These are phyloP conservation scores for Ambrosia trifida DNA, from an alignment of 129 eudicot genomes.

Conservation along the genomic window DNA sequence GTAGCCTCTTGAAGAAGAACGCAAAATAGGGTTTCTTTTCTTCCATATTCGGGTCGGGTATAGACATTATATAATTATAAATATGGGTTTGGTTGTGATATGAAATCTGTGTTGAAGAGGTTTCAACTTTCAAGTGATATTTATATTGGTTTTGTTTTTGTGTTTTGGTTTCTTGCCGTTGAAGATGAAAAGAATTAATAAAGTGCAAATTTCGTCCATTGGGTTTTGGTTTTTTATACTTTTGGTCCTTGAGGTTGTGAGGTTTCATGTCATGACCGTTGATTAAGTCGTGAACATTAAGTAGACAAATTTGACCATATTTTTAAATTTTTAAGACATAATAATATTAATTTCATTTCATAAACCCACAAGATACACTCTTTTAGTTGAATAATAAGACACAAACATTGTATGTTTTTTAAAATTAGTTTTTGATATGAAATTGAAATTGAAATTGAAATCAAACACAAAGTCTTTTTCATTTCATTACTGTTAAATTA, in stretches of 20 bases:
- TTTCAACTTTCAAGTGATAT: not conserved
- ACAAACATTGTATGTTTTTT: too few relatives aligned
- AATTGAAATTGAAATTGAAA: too few relatives aligned
- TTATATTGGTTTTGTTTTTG: slow-evolving; percentile 19
- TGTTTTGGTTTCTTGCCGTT: slow-evolving; percentile 7
- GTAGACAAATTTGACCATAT: slow-evolving; percentile 4
- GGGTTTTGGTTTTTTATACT: slow-evolving; percentile 8
- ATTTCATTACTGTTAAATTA: too few relatives aligned
- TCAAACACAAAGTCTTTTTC: too few relatives aligned
- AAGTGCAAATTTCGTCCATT: slow-evolving; percentile 2
- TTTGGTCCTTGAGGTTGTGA: slow-evolving; percentile 16
- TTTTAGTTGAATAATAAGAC: too few relatives aligned
- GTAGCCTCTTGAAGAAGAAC: slow-evolving; percentile 41
- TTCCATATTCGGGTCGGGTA: slow-evolving; percentile 8
- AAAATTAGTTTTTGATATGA: too few relatives aligned
- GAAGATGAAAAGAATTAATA: not conserved
- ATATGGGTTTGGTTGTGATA: not conserved
- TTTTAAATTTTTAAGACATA: too few relatives aligned
- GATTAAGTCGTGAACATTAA: slow-evolving; percentile 1
- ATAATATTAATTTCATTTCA: too few relatives aligned
- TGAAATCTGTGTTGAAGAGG: not conserved
- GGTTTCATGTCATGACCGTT: not conserved
- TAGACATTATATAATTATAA: too few relatives aligned
- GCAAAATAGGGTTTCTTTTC: slow-evolving; percentile 30
- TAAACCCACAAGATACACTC: too few relatives aligned